Base-by-base conservation (phyloP, 192 early-diverging fungal species). In the Mortierella hygrophila region DNA sequence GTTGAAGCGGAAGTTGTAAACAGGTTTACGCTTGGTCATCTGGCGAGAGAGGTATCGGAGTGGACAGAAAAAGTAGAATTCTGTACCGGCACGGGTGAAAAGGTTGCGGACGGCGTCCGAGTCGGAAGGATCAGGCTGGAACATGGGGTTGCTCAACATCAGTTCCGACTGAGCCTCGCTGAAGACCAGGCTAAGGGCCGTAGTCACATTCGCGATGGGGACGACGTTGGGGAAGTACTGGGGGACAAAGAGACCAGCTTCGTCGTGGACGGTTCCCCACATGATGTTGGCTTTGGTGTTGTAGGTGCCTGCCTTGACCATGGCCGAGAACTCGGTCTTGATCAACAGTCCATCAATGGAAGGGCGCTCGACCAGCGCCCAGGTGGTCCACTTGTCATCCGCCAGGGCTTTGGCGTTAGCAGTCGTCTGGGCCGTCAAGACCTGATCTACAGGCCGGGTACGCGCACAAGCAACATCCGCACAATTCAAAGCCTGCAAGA, bases 231-330 rank as follows among this genome's bases (percentile, higher is more conserved):
- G 81, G 77, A 76, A 88, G 26, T 75, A 75, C 6, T 54, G 71
- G 35, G 72, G 47, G 1, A 89, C 70, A 18, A 84, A 80, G 10
- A 55, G 46, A 7, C 78, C 87, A 8, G 69, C 81, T 18, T 88
- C 87, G 29, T 88, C 77, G 6, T 83, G 37, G 73, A 70, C 68
- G 1, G 70, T 77, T 18, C 81, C 75, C 75, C 78, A 80, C 74
- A 88, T 71, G 74, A 83, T 81, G 44, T 80, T 80, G 54, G 83
- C 88, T 54, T 85, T 84, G 42, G 74, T 85, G 54, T 88, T 83
- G 70, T 89, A 85, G 8, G 46, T 60, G 26, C 89, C 89, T 0
- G 70, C 57, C 78, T 83, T 88, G 21, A 88, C 79, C 40, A 85
- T 46, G 20, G 49, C 44, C 18, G 76, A 79, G 49, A 83, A 89